Evolutionary conservation across 805 yeast species (phyloP), one percentile per base, ranked within the genome.

Genomic region (Pichia scutulata): DNA sequence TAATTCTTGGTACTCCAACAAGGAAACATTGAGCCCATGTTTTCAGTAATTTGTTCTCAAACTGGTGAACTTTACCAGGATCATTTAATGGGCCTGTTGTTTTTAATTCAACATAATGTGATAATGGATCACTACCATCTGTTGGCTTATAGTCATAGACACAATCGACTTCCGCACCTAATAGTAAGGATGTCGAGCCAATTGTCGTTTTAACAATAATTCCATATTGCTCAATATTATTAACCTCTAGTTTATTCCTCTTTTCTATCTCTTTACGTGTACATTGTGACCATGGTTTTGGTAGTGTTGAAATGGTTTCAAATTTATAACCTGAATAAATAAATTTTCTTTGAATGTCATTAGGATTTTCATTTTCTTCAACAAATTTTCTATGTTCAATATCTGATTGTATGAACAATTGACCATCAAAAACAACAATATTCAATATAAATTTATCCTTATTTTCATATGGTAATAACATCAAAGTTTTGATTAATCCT

Each of bases 11-110:
- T 21, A 93, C 77, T 4, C 99, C 99, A 43, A 88, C 73, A 22
- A 93, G 70, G 65, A 89, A 93, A 55, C 96, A 85, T 69, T 89
- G 98, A 2, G 95, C 88, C 99, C 99, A 93, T 0, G 95, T 76
- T 53, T 73, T 77, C 63, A 84, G 79, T 43, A 93, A 69, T 66
- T 89, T 89, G 49, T 74, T 75, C 62, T 92, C 97, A 62, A 92
- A 89, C 19, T 63, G 74, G 39, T 72, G 72, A 16, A 84, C 80
- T 39, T 83, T 83, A 16, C 75, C 72, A 6, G 81, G 78, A 19
- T 77, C 71, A 22, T 70, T 72, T 0, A 92, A 73, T 7, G 74
- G 70, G 42, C 76, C 70, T 2, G 84, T 69, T 1, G 96, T 87
- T 61, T 90, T 92, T 55, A 93, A 71, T 65, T 93, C 97, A 8